Conservation (phyloP, 2,329 filamentous ascomycete genomes). For the Grosmannia huntii region DNA sequence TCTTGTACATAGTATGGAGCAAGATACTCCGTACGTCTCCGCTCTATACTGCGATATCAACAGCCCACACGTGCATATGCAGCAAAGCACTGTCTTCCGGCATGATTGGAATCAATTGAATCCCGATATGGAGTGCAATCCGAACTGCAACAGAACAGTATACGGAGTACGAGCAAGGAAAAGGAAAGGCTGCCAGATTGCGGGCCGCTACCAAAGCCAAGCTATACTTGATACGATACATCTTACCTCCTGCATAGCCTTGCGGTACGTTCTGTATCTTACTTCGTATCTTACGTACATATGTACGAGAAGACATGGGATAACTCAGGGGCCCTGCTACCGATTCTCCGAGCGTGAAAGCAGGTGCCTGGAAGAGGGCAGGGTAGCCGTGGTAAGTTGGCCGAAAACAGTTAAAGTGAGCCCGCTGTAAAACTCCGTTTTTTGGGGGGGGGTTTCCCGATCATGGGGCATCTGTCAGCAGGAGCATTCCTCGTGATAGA, state of each 20-base stretch:
- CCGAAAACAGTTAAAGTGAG: too few species aligned
- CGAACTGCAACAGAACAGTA: not conserved
- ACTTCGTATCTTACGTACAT: too few species aligned
- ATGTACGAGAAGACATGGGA: too few species aligned
- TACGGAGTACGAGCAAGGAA: not conserved
- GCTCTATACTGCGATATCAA: not conserved
- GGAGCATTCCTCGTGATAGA: not conserved
- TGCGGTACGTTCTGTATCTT: too few species aligned
- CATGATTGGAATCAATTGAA: too few species aligned
- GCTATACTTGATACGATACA: not conserved
- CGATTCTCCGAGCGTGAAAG: not conserved
- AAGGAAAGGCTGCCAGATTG: not conserved
- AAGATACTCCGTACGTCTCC: not conserved
- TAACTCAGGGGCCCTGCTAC: not conserved
- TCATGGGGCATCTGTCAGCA: not conserved
- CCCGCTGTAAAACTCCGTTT: too few species aligned
- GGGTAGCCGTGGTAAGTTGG: too few species aligned
- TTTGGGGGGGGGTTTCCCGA: not conserved
- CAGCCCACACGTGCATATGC: not conserved
- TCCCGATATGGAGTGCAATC: not conserved
- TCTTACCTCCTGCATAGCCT: not conserved
- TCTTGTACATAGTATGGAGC: not conserved
- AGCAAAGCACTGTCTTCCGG: not conserved
- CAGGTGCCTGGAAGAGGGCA: too few species aligned
- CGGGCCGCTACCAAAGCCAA: not conserved